A percentile compares a stretch with the other conserved stretches of the same genome.
phyloP scores from a whole-genome alignment of 441 rosid species.

The Manihot esculenta region DNA sequence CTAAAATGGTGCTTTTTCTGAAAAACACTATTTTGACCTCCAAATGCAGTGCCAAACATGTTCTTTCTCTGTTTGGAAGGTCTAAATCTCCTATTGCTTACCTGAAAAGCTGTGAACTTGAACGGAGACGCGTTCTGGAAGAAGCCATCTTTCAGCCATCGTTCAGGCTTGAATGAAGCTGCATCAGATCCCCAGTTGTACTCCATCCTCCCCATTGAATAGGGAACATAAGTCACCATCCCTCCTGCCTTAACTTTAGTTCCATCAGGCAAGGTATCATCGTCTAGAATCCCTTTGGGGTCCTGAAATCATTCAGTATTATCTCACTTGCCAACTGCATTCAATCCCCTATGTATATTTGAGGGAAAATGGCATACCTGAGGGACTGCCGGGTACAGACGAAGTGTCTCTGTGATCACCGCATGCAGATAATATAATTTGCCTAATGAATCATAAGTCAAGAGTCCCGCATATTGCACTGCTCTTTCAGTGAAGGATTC shows the following conservation, averaged over 20 bases:
- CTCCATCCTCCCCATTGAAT: slow-evolving; percentile 93
- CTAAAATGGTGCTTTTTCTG: no score
- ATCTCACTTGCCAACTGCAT: background rate
- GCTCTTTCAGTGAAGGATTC: slow-evolving; percentile 54
- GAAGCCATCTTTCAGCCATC: slow-evolving; percentile 87
- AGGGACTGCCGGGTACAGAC: slow-evolving; percentile 92
- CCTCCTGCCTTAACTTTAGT: slow-evolving; percentile 94
- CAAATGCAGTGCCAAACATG: no score
- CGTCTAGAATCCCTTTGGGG: slow-evolving; percentile 79
- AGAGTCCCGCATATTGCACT: slow-evolving; percentile 53
- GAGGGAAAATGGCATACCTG: slow-evolving; percentile 45
- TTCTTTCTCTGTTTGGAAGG: no score
- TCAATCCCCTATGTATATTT: background rate
- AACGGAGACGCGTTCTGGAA: slow-evolving; percentile 90
- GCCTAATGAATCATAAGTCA: slow-evolving; percentile 75
- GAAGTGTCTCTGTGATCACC: slow-evolving; percentile 83
- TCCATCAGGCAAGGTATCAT: slow-evolving; percentile 86
- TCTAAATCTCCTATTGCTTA: slow-evolving; percentile 23
- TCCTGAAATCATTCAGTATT: slow-evolving; percentile 44
- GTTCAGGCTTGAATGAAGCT: slow-evolving; percentile 72
- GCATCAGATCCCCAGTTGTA: slow-evolving; percentile 95
- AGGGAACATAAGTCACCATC: slow-evolving; percentile 93
- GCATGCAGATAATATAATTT: slow-evolving; percentile 82
- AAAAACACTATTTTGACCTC: no score
- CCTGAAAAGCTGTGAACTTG: slow-evolving; percentile 97